A percentile compares a stretch with the other conserved stretches of the same genome.
Evolutionary conservation across 495 filamentous ascomycete genomes (phyloP).

Genomic region (Penicillium angulare): DNA sequence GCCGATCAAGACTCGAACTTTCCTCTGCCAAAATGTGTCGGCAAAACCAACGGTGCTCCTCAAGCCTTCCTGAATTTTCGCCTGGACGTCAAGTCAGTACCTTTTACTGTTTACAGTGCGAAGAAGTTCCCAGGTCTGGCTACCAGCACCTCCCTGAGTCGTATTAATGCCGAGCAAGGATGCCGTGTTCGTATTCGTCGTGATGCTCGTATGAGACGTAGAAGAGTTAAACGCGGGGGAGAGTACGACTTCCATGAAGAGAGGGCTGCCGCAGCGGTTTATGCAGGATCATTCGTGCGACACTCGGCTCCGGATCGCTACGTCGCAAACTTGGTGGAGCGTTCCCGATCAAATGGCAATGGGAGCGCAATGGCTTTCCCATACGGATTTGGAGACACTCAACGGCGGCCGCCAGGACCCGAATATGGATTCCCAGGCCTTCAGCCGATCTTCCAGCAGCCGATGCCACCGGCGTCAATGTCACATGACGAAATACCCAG

Average conservation of each 20-base stretch:
- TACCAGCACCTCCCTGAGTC: slow-evolving; percentile 85
- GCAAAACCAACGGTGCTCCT: slow-evolving; percentile 26
- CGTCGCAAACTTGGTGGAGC: slow-evolving; percentile 43
- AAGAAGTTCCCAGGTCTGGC: slow-evolving; percentile 98
- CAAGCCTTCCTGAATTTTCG: slow-evolving; percentile 59
- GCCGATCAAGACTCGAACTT: slow-evolving; percentile 49
- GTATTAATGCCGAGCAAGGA: slow-evolving; percentile 92
- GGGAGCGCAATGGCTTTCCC: slow-evolving; percentile 53
- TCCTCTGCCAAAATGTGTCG: slow-evolving; percentile 23
- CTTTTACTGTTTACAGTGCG: slow-evolving; percentile 90
- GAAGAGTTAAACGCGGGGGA: slow-evolving; percentile 69
- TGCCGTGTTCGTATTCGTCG: slow-evolving; percentile 95
- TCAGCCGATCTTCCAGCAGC: slow-evolving; percentile 34
- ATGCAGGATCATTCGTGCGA: slow-evolving; percentile 56
- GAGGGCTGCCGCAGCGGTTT: slow-evolving; percentile 41
- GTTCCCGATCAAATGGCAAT: slow-evolving; percentile 76
- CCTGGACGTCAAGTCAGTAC: slow-evolving; percentile 85
- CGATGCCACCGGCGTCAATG: slow-evolving; percentile 35
- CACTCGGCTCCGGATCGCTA: slow-evolving; percentile 54
- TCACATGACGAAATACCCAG: slow-evolving; percentile 23
- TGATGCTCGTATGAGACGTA: slow-evolving; percentile 94
- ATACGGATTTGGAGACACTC: slow-evolving; percentile 32
- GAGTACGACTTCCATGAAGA: slow-evolving; percentile 67
- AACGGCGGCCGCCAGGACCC: slow-evolving; percentile 54
- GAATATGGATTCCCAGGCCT: slow-evolving; percentile 50